phyloP scores from a whole-genome alignment of 2,329 filamentous ascomycete species.

The Pseudonectria foliicola region DNA sequence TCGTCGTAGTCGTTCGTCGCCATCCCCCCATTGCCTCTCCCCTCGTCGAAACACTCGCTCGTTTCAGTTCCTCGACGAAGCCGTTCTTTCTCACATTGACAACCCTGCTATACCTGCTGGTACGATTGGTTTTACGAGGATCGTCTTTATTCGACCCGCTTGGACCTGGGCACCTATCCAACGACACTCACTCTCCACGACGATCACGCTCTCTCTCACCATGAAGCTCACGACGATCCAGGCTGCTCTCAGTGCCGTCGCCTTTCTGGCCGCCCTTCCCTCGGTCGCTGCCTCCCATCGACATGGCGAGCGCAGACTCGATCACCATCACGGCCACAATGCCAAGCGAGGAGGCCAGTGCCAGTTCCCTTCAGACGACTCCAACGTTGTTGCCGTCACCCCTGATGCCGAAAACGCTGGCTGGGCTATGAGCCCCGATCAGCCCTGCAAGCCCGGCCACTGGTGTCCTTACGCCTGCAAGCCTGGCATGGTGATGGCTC shows the following conservation, averaged over 20 bases:
- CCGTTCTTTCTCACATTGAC: conserved; percentile 15
- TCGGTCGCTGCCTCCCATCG: conserved; percentile 25
- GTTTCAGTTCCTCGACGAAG: conserved; percentile 19
- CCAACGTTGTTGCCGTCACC: conserved; percentile 61
- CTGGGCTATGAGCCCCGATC: conserved; percentile 74
- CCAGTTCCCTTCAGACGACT: conserved; percentile 54
- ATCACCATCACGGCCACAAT: conserved; percentile 22
- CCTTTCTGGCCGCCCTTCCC: conserved; percentile 37
- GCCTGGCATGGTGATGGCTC: conserved; percentile 66
- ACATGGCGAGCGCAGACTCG: conserved; percentile 27
- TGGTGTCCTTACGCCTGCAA: conserved; percentile 76
- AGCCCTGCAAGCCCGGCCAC: conserved; percentile 56
- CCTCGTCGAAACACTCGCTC: conserved; percentile 17
- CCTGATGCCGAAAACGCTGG: conserved; percentile 59
- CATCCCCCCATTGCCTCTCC: conserved; percentile 6
- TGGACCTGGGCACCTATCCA: conserved; percentile 10
- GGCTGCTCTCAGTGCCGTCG: conserved; percentile 41
- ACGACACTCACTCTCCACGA: conserved; percentile 14
- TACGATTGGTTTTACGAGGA: background rate
- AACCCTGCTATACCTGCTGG: background rate
- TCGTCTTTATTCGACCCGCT: background rate
- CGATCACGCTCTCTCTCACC: conserved; percentile 18
- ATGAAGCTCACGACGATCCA: conserved; percentile 50
- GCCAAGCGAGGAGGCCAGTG: conserved; percentile 50
- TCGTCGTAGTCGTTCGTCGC: too few species aligned